Percentiles rank a stretch among this genome's conserved stretches.
Conservation (phyloP, 306 rosid genomes). For the Cucurbita maxima region DNA sequence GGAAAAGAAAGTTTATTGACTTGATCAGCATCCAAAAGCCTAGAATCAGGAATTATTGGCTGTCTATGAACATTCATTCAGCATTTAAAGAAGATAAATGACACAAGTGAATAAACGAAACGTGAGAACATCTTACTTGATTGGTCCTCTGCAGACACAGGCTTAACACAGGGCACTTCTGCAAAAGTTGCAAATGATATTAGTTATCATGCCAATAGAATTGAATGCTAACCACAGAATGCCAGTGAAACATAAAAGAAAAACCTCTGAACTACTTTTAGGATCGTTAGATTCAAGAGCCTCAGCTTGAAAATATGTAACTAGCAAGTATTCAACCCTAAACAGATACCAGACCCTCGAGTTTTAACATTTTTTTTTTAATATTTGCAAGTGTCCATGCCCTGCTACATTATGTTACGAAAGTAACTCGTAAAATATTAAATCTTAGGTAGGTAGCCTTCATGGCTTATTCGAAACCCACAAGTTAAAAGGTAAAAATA, state of each 20-base stretch:
- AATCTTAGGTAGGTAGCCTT: too few relatives aligned
- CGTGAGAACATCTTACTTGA: conserved; percentile 26
- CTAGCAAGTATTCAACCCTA: neutral
- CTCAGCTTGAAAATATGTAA: neutral
- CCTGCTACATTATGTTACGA: too few relatives aligned
- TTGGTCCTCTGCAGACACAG: conserved; percentile 6
- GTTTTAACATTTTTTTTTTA: too few relatives aligned
- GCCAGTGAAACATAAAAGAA: neutral
- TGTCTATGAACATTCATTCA: neutral
- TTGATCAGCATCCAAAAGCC: neutral
- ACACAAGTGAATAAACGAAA: conserved; percentile 1
- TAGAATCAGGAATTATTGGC: neutral
- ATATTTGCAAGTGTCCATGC: too few relatives aligned
- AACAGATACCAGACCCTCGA: too few relatives aligned
- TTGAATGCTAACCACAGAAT: too few relatives aligned
- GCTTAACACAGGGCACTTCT: conserved; percentile 50
- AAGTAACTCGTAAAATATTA: too few relatives aligned
- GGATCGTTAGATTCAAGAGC: neutral
- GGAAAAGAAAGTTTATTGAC: neutral
- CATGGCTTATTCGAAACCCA: too few relatives aligned
- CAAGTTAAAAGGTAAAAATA: too few relatives aligned
- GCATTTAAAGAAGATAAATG: neutral
- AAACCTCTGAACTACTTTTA: neutral
- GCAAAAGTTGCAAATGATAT: conserved; percentile 16
- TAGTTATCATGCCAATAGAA: neutral